Conservation (phyloP, 2,329 filamentous ascomycete species). For the Elsinoe perseae region DNA sequence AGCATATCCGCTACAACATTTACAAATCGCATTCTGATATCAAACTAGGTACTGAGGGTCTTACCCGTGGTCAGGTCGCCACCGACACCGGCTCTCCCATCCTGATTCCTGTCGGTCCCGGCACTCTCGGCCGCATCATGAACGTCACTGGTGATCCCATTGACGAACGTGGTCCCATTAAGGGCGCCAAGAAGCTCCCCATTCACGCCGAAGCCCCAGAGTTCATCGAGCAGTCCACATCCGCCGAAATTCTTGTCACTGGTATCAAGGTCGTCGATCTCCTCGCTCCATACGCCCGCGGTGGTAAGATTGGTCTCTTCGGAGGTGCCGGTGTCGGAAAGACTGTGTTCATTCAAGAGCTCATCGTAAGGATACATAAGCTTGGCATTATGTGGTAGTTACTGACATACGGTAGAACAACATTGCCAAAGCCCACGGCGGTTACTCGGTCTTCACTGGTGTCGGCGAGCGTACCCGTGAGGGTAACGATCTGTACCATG, state of each 20-base stretch:
- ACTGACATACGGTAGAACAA: constrained; percentile 61
- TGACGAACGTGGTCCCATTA: constrained; percentile 98
- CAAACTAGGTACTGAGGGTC: constrained; percentile 86
- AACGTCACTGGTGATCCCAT: constrained; percentile 99
- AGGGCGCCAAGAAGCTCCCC: constrained; percentile 74
- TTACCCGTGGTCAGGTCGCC: constrained; percentile 81
- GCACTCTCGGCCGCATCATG: constrained; percentile 96
- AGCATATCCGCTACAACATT: constrained; percentile 18
- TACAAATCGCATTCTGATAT: constrained; percentile 9
- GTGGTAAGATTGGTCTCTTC: constrained; percentile 99
- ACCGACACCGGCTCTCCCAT: constrained; percentile 90
- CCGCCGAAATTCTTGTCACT: constrained; percentile 92
- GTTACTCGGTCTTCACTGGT: constrained; percentile 99
- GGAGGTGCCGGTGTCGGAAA: constrained; percentile 99
- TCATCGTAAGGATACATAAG: constrained; percentile 59
- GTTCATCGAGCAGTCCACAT: constrained; percentile 93
- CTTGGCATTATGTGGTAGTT: constrained; percentile 5
- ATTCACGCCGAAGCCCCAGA: constrained; percentile 91
- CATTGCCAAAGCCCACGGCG: constrained; percentile 99
- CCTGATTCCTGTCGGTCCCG: constrained; percentile 88
- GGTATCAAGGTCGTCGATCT: constrained; percentile 99
- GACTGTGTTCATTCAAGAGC: constrained; percentile 99
- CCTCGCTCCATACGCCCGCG: constrained; percentile 97
- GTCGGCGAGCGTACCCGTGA: constrained; percentile 99
- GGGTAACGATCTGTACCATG: constrained; percentile 99